These are phyloP conservation scores for Tetrapyrgos nigripes DNA, from an alignment of 1,284 basidiomycete species.

Conservation along the genomic window DNA sequence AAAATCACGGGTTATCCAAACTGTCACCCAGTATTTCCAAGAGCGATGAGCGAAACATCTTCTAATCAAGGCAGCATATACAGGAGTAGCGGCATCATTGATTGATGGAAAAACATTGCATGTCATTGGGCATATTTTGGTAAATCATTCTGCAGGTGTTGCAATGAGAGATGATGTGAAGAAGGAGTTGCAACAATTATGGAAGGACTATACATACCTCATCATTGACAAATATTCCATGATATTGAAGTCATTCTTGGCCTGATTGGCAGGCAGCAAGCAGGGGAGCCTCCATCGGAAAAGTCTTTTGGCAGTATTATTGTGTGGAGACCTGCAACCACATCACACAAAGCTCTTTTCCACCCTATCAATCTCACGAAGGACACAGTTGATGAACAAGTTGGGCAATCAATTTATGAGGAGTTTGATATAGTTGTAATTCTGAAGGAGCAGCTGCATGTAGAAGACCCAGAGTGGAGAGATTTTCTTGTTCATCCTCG, in stretches of 20 bases:
- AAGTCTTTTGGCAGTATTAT: constrained; percentile 41
- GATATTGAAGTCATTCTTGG: constrained; percentile 34
- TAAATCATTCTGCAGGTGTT: neutral
- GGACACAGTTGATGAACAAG: constrained; percentile 11
- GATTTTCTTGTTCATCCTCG: no score
- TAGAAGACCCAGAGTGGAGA: no score
- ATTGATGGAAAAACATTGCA: constrained; percentile 31
- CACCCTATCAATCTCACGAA: constrained; percentile 11
- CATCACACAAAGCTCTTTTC: no score
- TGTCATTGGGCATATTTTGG: constrained; percentile 1
- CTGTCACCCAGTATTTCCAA: constrained; percentile 32
- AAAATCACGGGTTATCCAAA: constrained; percentile 43
- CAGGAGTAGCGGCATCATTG: constrained; percentile 40
- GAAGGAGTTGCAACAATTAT: constrained; percentile 19
- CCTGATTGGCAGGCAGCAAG: constrained; percentile 13
- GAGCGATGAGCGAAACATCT: constrained; percentile 3
- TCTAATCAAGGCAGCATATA: constrained; percentile 39
- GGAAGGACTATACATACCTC: constrained; percentile 31
- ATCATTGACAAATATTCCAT: constrained; percentile 43
- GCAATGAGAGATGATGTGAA: constrained; percentile 12
- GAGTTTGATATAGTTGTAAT: no score
- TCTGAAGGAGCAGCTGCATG: no score
- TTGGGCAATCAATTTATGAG: constrained; percentile 40
- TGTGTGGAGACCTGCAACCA: constrained; percentile 43
- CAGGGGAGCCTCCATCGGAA: neutral